Evolutionary conservation across 1,139 yeast species (phyloP).

Genomic region (Sugiyamaella grinbergsii): DNA sequence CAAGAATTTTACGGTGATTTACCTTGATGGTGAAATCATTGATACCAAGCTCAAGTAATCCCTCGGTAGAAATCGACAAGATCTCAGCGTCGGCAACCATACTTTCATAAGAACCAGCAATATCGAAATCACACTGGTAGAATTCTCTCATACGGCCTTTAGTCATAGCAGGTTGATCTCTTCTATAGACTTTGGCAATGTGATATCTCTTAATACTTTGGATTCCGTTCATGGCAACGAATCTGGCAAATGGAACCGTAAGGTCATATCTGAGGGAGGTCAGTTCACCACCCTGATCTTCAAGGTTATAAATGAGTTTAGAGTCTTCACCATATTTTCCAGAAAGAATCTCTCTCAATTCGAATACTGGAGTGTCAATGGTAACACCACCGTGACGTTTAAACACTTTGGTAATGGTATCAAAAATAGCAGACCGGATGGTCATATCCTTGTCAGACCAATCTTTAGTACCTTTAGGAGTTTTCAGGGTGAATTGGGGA

Average conservation of each 20-base stretch:
- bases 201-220: constrained; percentile 90
- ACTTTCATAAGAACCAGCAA: constrained; percentile 86
- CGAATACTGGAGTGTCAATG: constrained; percentile 97
- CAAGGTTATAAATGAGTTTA: constrained; percentile 88
- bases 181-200: constrained; percentile 95
- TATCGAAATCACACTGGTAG: constrained; percentile 96
- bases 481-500: constrained; percentile 69
- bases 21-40: constrained; percentile 85
- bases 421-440: constrained; percentile 82
- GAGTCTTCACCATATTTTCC: constrained; percentile 99
- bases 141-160: constrained; percentile 99
- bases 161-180: constrained; percentile 99
- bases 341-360: constrained; percentile 87
- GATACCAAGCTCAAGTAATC: constrained; percentile 80
- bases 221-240: constrained; percentile 90
- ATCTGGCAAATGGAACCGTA: constrained; percentile 97
- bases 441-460: constrained; percentile 99
- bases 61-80: constrained; percentile 78
- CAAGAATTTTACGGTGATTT: constrained; percentile 92
- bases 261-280: constrained; percentile 93
- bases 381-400: constrained; percentile 98
- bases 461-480: constrained; percentile 94
- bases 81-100: constrained; percentile 98
- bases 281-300: constrained; percentile 98
- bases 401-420: constrained; percentile 69